Conservation (phyloP, 179 eudicot genomes). For the Amaranthus tricolor region DNA sequence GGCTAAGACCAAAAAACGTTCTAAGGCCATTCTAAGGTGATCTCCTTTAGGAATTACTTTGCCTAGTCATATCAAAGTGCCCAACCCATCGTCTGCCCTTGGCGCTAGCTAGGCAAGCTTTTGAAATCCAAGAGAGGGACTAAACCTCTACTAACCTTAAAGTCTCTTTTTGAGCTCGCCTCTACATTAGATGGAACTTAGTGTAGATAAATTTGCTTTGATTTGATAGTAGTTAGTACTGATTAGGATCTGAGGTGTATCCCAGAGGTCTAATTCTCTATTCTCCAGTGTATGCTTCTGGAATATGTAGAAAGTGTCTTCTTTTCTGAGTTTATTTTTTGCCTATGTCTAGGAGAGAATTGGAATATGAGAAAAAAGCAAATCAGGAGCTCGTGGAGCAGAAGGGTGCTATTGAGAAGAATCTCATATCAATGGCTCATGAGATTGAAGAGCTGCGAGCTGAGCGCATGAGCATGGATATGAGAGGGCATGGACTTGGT, state of each 20-base stretch:
- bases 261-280: too few species aligned
- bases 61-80: not conserved
- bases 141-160: not conserved
- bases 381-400: conserved; percentile 66
- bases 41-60: too few species aligned
- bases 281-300: too few species aligned
- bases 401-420: conserved; percentile 73
- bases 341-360: conserved; percentile 53
- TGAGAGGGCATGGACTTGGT: conserved; percentile 53
- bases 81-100: too few species aligned
- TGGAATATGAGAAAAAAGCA: conserved; percentile 72
- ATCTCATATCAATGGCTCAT: conserved; percentile 67
- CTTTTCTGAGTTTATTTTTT: not conserved
- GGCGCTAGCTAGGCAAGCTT: too few species aligned
- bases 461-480: conserved; percentile 50
- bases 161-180: too few species aligned
- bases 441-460: conserved; percentile 78
- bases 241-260: conserved; percentile 5
- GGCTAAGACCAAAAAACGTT: too few species aligned
- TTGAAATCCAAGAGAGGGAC: too few species aligned
- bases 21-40: too few species aligned
- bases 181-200: too few species aligned
- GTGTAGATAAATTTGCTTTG: too few species aligned
- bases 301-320: not conserved
- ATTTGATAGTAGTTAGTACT: not conserved